These are phyloP conservation scores for Xylaria sp. DNA, from an alignment of 2,329 filamentous ascomycete species.

Conservation along the genomic window DNA sequence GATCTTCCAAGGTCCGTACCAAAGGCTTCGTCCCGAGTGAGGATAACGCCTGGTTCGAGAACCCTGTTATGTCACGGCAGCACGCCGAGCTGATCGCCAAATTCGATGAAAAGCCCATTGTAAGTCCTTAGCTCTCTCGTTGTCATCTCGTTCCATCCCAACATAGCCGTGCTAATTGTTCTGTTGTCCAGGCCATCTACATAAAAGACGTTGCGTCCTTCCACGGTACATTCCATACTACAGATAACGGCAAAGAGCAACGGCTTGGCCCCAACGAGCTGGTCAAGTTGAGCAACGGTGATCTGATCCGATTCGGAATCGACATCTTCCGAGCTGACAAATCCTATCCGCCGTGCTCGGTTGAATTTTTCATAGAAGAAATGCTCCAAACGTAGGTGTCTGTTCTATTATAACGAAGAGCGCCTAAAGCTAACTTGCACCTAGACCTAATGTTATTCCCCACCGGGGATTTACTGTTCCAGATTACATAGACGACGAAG, in stretches of 20 bases:
- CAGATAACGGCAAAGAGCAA: conserved; percentile 36
- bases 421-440: conserved; percentile 26
- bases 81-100: conserved; percentile 69
- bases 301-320: conserved; percentile 54
- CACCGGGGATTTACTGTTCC: conserved; percentile 55
- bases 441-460: conserved; percentile 39
- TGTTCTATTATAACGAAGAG: neutral
- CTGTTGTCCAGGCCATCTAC: conserved; percentile 53
- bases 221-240: conserved; percentile 64
- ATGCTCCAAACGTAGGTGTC: conserved; percentile 33
- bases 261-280: conserved; percentile 40
- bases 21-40: conserved; percentile 55
- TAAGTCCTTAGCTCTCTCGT: conserved; percentile 21
- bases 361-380: conserved; percentile 51
- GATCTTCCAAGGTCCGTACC: conserved; percentile 58
- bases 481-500: conserved; percentile 53
- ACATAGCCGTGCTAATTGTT: conserved; percentile 11
- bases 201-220: conserved; percentile 62
- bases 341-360: conserved; percentile 54
- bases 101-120: conserved; percentile 47
- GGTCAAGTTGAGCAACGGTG: conserved; percentile 50
- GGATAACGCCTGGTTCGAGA: conserved; percentile 75
- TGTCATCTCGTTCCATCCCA: neutral
- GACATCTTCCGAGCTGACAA: conserved; percentile 53
- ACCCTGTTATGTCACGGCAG: conserved; percentile 75